Base-by-base conservation (phyloP, 345 rosid species). In the Combretum micranthum region DNA sequence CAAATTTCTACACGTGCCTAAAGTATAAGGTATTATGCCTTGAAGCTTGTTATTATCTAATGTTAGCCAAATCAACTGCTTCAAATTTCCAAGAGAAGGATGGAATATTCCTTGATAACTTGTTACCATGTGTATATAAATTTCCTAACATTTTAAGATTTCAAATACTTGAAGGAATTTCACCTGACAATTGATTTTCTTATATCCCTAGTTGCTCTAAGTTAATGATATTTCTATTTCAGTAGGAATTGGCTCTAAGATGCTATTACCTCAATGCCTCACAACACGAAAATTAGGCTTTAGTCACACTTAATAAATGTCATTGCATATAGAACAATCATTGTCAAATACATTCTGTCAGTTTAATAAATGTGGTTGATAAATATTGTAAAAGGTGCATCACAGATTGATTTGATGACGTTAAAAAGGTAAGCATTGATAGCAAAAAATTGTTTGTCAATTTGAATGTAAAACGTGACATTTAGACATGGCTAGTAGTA, bases 41-140 rank as follows among this genome's bases (percentile, higher is more conserved):
- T 58, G 52, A 13, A 63, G 58, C 16, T 52, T 42, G 51, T 69
- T 68, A 15, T 9, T 26, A 5, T 0, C 46, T 26, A 68, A 26
- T 3, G 0, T 0, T 13, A 61, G 20, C 14, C 1, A 2, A 12
- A 18, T 19, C n/a, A 64, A 23, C 26, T 12, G 56, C 4, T 56
- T 21, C 12, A 64, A 15, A 43, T 50, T 64, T 26, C 44, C 25
- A 52, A 69, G 52, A 43, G 55, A 50, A 15, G 59, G 59, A 9
- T 13, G 62, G 62, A 3, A 58, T 26, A 13, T 1, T 46, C 2
- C 62, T 52, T 26, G 4, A 53, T 1, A 69, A 44, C 10, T 52
- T 11, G 56, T 69, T 69, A n/a, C 10, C 19, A 12, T 12, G 15
- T 42, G 62, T 15, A 1, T 4, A 0, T 19, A 67, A 1, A 12